Evolutionary conservation across 257 asterid genomes (phyloP), one percentile per base, ranked within the genome.

Genomic region (Fraxinus cuspidata): DNA sequence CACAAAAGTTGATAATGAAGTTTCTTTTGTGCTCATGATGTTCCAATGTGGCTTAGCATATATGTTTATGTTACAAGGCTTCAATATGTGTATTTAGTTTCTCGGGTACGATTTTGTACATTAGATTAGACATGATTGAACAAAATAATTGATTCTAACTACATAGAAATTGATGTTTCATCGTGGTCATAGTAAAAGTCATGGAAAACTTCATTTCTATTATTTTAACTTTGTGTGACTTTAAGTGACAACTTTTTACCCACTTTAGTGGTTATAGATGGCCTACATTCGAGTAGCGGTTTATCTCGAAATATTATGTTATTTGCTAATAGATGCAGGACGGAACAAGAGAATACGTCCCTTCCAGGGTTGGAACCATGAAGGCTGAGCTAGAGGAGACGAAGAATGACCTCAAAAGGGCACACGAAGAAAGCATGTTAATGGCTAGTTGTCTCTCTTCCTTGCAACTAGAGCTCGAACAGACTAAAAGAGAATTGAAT

Each of bases 301-400:
- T 1, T 16, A 51, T 5, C 60, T 51, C 23, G 7, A 51, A 15
- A 51, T 51, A 51, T 51, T 51, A 51, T 23, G 19, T 8, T 63
- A 63, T 63, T 25, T 23, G 18, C 6, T 12, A 23, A n/a, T 76
- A 86, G 86, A 79, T 78, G 79, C 81, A 78, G 1, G 76, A 81
- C 13, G 78, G 80, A 23, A 9, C 38, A 12, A 79, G 74, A 7
- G 85, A 80, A 40, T 28, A 74, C 0, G 74, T 21, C 2, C 0
- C 63, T 8, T 28, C 72, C 15, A 73, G 69, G 70, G 51, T 68
- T 3, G 83, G 81, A 47, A 72, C 4, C 19, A 40, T 84, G 40
- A 49, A 71, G 8, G 77, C 79, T 0, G 89, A 87, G 89, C 74
- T 87, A 29, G 83, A 81, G 77, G 91, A 83, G 76, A 83, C 86